phyloP scores from a whole-genome alignment of 306 rosid genomes.

The Vigna unguiculata region DNA sequence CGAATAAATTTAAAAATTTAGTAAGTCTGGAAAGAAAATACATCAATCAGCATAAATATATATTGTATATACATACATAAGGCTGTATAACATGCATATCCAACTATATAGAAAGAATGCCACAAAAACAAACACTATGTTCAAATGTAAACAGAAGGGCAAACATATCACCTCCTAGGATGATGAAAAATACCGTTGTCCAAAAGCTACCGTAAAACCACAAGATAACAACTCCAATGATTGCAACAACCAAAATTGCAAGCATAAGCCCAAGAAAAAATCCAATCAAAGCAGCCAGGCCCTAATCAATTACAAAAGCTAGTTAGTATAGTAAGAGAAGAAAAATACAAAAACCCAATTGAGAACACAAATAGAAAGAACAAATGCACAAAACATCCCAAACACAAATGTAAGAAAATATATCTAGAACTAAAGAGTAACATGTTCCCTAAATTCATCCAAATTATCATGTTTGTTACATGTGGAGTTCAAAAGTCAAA shows the following conservation, averaged over 20 bases:
- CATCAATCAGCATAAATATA: conserved; percentile 5
- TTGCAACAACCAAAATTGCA: conserved; percentile 72
- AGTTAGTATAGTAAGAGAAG: conserved; percentile 35
- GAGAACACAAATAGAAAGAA: conserved; percentile 31
- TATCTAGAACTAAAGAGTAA: conserved; percentile 12
- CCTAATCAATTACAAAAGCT: conserved; percentile 57
- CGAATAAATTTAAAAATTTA: conserved; percentile 45
- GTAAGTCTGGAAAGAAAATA: conserved; percentile 44
- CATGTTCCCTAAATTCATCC: neutral
- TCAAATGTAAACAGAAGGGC: conserved; percentile 35
- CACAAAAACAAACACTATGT: conserved; percentile 19
- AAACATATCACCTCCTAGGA: conserved; percentile 83
- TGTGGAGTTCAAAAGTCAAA: conserved; percentile 11
- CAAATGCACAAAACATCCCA: conserved; percentile 34
- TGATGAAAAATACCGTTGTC: conserved; percentile 73
- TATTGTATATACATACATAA: conserved; percentile 20
- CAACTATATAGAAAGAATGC: neutral
- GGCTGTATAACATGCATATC: neutral
- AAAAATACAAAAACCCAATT: conserved; percentile 25
- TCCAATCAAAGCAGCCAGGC: conserved; percentile 72
- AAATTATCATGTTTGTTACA: neutral
- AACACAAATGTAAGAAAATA: neutral
- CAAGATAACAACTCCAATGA: conserved; percentile 75
- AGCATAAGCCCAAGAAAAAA: conserved; percentile 70
- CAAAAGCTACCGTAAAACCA: conserved; percentile 98